Conservation (phyloP, 1,139 yeast genomes). For the Pichia sp. region DNA sequence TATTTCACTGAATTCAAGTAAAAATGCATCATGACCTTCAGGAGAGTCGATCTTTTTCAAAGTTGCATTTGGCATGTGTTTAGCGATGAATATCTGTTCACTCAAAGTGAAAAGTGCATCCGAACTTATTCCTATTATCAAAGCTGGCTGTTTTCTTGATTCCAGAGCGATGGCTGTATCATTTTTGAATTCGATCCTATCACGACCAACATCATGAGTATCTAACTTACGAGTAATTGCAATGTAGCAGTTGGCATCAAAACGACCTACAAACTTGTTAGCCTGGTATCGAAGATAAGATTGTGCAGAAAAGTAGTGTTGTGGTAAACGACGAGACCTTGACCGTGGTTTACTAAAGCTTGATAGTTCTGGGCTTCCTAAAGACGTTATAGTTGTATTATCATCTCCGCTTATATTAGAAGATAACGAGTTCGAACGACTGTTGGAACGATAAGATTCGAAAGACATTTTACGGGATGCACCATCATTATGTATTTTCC, state of each 20-base stretch:
- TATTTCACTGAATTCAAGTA: slow-evolving; percentile 79
- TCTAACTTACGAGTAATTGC: slow-evolving; percentile 89
- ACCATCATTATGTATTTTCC: slow-evolving; percentile 69
- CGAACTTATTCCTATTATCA: slow-evolving; percentile 81
- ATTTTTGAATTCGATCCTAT: slow-evolving; percentile 46
- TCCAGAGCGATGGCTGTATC: slow-evolving; percentile 44
- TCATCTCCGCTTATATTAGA: slow-evolving; percentile 11
- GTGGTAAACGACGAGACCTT: slow-evolving; percentile 45
- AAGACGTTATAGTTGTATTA: slow-evolving; percentile 9
- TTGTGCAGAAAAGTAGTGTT: slow-evolving; percentile 91
- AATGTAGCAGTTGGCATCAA: slow-evolving; percentile 95
- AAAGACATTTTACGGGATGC: slow-evolving; percentile 21
- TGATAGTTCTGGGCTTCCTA: slow-evolving; percentile 4
- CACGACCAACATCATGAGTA: slow-evolving; percentile 89
- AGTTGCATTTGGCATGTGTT: slow-evolving; percentile 59
- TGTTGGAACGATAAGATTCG: slow-evolving; percentile 18
- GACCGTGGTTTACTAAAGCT: slow-evolving; percentile 10
- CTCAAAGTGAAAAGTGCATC: slow-evolving; percentile 90
- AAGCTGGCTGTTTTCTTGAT: slow-evolving; percentile 61
- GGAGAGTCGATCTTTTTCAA: slow-evolving; percentile 76
- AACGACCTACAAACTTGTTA: slow-evolving; percentile 75
- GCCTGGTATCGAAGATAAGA: slow-evolving; percentile 92
- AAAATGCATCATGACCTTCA: slow-evolving; percentile 98
- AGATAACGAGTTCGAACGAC: slow-evolving; percentile 18
- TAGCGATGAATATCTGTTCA: slow-evolving; percentile 81